Evolutionary conservation across 352 stramenopile species (phyloP).

Genomic region (Globisporangium iwayamae): DNA sequence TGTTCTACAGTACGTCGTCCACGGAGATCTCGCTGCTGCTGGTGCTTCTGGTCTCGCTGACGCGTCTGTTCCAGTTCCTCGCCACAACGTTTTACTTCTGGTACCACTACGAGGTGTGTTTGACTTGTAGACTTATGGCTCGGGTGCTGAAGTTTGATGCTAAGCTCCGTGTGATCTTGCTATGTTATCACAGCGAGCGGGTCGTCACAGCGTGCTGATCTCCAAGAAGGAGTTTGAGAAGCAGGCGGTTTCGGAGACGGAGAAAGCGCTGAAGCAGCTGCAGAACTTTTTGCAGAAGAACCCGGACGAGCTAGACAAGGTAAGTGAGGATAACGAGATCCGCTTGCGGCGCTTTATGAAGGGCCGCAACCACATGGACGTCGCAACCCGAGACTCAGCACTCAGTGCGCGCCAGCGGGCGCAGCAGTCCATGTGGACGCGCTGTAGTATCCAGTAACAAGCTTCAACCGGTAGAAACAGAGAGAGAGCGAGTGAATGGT

Average conservation of each 20-base stretch:
- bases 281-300: conserved; percentile 65
- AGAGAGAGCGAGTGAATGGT: conserved; percentile 6
- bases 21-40: conserved; percentile 69
- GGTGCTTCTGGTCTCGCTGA: conserved; percentile 66
- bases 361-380: conserved; percentile 72
- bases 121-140: background rate
- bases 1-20: conserved; percentile 84
- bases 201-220: conserved; percentile 66
- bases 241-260: conserved; percentile 64
- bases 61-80: conserved; percentile 70
- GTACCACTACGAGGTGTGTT: conserved; percentile 73
- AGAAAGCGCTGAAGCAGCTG: conserved; percentile 68
- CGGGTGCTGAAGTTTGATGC: conserved; percentile 20
- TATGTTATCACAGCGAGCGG: conserved; percentile 17
- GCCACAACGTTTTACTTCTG: conserved; percentile 71
- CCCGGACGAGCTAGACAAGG: conserved; percentile 68
- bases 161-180: background rate
- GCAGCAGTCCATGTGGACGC: conserved; percentile 34
- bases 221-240: conserved; percentile 69
- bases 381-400: conserved; percentile 42
- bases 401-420: conserved; percentile 24
- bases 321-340: conserved; percentile 81
- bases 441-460: conserved; percentile 47
- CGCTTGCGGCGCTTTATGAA: conserved; percentile 75
- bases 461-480: background rate